Evolutionary conservation across 176 grass and related monocot species (phyloP), one percentile per base, ranked within the genome.

Genomic region (Ananas comosus): DNA sequence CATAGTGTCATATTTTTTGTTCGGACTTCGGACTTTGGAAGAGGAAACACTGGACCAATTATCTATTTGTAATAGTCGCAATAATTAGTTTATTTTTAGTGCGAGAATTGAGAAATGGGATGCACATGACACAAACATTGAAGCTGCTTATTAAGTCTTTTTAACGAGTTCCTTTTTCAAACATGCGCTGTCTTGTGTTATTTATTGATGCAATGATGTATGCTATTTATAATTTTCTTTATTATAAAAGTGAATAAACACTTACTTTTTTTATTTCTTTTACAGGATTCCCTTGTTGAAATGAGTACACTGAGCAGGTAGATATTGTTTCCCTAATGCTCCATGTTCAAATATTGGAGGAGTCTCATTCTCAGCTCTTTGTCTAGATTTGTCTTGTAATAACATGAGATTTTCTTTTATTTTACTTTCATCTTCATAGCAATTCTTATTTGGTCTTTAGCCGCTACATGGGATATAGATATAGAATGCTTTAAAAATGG

Each of bases 241-340:
- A 61, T 71, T 42, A 24, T 18, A 42, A 33, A 12, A 18, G 10
- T 47, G 9, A 54, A 10, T 10, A 12, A 0, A 14, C 12, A 9
- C 9, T 64, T 65, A 7, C 9, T 23, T 19, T 29, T 25, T 12
- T 50, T 1, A 47, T 53, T 18, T 61, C 56, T 69, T 61, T 50
- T 33, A 77, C 65, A 66, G 57, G 75, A 77, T 69, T 50, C 69
- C 52, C 53, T 42, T 9, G 13, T 52, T 12, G 53, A 57, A 27
- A 48, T 61, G 65, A 63, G 33, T 50, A 11, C 23, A 56, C 66
- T 61, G n/a, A 12, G 12, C 65, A 69, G 75, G 75, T 77, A 77
- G 42, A 4, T 68, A 23, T 18, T 74, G 19, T 51, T 11, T 51
- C 48, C 48, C 16, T 1, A 49, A 4, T 52, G 3, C 49, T 51